phyloP scores from a whole-genome alignment of 202 grass and related monocot species.

The Tripidium arundinaceum region DNA sequence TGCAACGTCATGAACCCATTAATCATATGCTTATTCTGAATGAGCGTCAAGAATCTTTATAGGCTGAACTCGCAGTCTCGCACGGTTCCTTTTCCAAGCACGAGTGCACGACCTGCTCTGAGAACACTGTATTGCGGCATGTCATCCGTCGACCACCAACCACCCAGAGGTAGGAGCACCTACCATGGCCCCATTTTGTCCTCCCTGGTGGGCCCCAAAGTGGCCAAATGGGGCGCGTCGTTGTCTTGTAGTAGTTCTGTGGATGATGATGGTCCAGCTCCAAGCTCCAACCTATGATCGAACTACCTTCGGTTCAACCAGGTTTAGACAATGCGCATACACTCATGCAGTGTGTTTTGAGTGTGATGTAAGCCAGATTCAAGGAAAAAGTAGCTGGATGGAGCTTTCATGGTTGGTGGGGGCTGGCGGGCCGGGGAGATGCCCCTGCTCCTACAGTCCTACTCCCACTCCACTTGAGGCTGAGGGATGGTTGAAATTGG shows the following conservation, averaged over 20 bases:
- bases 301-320: no score
- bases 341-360: constrained; percentile 20
- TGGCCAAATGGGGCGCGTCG: not conserved
- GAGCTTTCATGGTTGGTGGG: constrained; percentile 57
- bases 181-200: constrained; percentile 24
- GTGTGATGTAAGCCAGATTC: constrained; percentile 50
- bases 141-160: constrained; percentile 36
- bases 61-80: not conserved
- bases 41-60: not conserved
- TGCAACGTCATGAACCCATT: not conserved
- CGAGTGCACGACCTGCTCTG: not conserved
- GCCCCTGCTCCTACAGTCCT: not conserved
- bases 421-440: no score
- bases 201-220: constrained; percentile 18
- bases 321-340: not conserved
- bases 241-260: no score
- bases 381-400: constrained; percentile 33
- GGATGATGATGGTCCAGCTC: not conserved
- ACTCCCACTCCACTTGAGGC: not conserved
- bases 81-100: not conserved
- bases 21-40: not conserved
- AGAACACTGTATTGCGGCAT: not conserved
- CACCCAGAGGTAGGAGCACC: constrained; percentile 56
- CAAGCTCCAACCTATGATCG: not conserved
- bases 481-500: no score